A percentile compares a stretch with the other conserved stretches of the same genome.
Evolutionary conservation across 768 basidiomycete species (phyloP).

Genomic region (Boletus eberwhitei): DNA sequence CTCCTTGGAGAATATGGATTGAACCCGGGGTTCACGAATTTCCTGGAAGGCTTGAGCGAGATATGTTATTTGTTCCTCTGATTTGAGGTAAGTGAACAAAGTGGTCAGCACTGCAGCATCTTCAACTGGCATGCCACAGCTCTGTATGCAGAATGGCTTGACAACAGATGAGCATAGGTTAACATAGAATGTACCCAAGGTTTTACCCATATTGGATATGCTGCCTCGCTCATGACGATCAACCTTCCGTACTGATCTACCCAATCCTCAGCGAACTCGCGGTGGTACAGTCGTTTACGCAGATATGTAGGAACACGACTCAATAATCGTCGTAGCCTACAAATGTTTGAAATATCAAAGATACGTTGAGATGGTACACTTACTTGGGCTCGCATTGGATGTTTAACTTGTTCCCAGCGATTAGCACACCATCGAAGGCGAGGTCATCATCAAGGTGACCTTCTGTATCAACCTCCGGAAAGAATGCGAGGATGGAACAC

Average conservation of each 20-base stretch:
- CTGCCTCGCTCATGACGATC: slow-evolving; percentile 58
- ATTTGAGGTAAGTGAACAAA: slow-evolving; percentile 43
- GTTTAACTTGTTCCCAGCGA: slow-evolving; percentile 35
- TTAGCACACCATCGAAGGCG: slow-evolving; percentile 20
- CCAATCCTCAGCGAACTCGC: slow-evolving; percentile 44
- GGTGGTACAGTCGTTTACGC: slow-evolving; percentile 38
- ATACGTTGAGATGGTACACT: slow-evolving; percentile 1
- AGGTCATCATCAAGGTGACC: slow-evolving; percentile 31
- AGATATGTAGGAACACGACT: slow-evolving; percentile 35
- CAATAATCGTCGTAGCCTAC: slow-evolving; percentile 39
- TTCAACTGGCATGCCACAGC: slow-evolving; percentile 34
- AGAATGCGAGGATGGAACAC: slow-evolving; percentile 38
- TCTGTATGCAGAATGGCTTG: slow-evolving; percentile 49
- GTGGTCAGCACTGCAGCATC: slow-evolving; percentile 34
- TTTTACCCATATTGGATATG: slow-evolving; percentile 54
- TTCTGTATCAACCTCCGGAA: slow-evolving; percentile 38
- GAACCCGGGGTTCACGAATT: slow-evolving; percentile 49
- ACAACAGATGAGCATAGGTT: not conserved
- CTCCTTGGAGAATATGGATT: slow-evolving; percentile 43
- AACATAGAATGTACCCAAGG: not conserved
- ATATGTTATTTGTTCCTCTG: slow-evolving; percentile 45
- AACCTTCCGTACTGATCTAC: slow-evolving; percentile 49
- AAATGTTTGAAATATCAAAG: not conserved
- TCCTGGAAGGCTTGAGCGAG: slow-evolving; percentile 60
- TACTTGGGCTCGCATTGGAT: slow-evolving; percentile 40